Evolutionary conservation across 2,329 filamentous ascomycete species (phyloP).

Genomic region (Fragosphaeria purpurea): DNA sequence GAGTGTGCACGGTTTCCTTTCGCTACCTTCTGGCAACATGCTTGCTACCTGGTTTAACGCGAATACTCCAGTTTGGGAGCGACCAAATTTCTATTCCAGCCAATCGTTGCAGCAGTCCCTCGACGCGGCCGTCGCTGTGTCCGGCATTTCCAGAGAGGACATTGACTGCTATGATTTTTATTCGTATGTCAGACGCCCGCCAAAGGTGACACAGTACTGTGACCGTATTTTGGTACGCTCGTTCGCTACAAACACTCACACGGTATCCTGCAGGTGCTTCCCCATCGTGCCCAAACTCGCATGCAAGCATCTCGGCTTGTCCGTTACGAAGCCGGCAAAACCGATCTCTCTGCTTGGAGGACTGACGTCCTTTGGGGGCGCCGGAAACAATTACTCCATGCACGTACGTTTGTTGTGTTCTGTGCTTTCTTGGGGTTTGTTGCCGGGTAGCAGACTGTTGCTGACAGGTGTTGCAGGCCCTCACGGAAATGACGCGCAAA

Average conservation of each 20-base stretch:
- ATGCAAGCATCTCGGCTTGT: slow-evolving; percentile 6
- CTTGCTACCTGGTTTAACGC: too few relatives aligned
- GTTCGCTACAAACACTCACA: not conserved
- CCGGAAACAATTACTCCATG: slow-evolving; percentile 11
- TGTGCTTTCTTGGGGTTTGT: too few relatives aligned
- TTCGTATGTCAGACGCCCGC: not conserved
- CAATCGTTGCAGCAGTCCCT: slow-evolving; percentile 5
- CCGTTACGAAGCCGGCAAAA: not conserved
- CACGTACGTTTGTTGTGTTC: not conserved
- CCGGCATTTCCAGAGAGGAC: not conserved
- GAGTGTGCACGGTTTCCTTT: not conserved
- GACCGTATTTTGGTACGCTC: not conserved
- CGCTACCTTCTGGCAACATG: not conserved
- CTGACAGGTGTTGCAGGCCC: not conserved
- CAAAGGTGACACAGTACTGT: not conserved
- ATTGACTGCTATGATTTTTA: slow-evolving; percentile 9
- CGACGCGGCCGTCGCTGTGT: slow-evolving; percentile 3
- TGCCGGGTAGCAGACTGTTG: too few relatives aligned
- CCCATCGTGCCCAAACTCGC: slow-evolving; percentile 10
- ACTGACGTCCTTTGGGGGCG: slow-evolving; percentile 10
- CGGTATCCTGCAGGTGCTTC: not conserved
- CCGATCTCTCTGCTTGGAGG: slow-evolving; percentile 7
- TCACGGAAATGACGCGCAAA: slow-evolving; percentile 6
- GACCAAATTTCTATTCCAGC: slow-evolving; percentile 6
- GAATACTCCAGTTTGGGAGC: slow-evolving; percentile 4